Evolutionary conservation across 2,329 filamentous ascomycete species (phyloP), one percentile per base, ranked within the genome.

Genomic region (Fusarium setosum): DNA sequence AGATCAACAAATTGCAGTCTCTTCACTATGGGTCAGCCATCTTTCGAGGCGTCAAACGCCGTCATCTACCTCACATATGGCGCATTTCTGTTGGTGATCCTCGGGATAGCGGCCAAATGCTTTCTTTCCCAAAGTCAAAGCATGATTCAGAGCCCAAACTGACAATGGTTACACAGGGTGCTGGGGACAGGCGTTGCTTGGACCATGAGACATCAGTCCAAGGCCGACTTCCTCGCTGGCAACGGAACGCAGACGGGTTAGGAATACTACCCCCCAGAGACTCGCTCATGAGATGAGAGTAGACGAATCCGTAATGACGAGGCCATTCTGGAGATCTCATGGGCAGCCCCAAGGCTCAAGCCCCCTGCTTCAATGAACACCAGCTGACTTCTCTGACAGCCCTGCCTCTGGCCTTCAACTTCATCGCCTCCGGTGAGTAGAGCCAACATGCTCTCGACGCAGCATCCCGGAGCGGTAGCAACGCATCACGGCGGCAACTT

Each of bases 381-480:
- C 9, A 23, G 69, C 77, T 81, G 69, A 81, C 74, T 61, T 49
- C 11, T 52, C 64, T 70, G 61, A 45, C 73, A 96, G 92, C 91
- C 68, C 81, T 93, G 68, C 92, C 92, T 71, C 82, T 96, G 79
- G 92, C 92, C 78, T 84, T 96, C 76, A 96, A 96, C 82, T 96
- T 96, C 83, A 92, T 96, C 82, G 92, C 92, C 78, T 93, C 92
- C 83, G 92, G 92, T 96, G 89, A 95, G 92, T 95, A 80, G 79
- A 78, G 76, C 71, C 76, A 75, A 74, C 20, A 21, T 64, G 59
- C 62, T 68, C 63, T 55, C 23, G 38, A 56, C 51, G 47, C 51
- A 34, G 31, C 52, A 45, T 82, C 81, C 77, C 81, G 83, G 84
- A 88, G 89, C 88, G 89, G 89, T 86, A 87, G 88, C 86, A 84